Percentiles rank a stretch among this genome's conserved stretches.
These are phyloP conservation scores for Ophiostoma himal-ulmi DNA, from an alignment of 2,329 filamentous ascomycete genomes.

Conservation along the genomic window DNA sequence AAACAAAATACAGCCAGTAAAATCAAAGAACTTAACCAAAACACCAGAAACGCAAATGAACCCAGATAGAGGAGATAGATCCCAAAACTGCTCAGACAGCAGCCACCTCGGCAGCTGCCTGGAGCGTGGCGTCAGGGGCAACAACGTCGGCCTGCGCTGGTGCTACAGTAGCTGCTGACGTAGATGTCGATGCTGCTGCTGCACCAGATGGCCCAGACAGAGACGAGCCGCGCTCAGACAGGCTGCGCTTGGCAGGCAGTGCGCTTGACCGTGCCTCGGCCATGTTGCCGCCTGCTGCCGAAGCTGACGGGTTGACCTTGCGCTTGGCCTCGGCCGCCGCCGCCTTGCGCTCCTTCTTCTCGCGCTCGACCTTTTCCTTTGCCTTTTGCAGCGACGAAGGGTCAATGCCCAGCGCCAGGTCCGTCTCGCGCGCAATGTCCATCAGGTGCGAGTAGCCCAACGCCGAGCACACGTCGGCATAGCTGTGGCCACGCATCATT, in stretches of 20 bases:
- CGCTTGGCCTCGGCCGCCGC: constrained; percentile 16
- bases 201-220: background rate
- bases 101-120: background rate
- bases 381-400: constrained; percentile 38
- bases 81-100: background rate
- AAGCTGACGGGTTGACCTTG: constrained; percentile 32
- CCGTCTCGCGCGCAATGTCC: constrained; percentile 58
- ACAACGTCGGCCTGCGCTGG: background rate
- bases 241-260: constrained; percentile 23
- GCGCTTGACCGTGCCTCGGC: constrained; percentile 33
- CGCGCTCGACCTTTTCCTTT: constrained; percentile 29
- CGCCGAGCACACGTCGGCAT: constrained; percentile 60
- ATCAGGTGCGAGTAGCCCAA: constrained; percentile 57
- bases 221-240: constrained; percentile 32
- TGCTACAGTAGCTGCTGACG: background rate
- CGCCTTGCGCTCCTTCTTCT: constrained; percentile 17
- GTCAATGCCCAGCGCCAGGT: constrained; percentile 57
- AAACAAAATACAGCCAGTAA: background rate
- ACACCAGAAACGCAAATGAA: background rate
- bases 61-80: background rate
- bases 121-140: background rate
- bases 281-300: constrained; percentile 44
- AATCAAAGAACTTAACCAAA: background rate
- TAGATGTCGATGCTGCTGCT: background rate
- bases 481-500: constrained; percentile 63